Base-by-base conservation (phyloP, 2,329 filamentous ascomycete genomes). In the Xylaria sp. region DNA sequence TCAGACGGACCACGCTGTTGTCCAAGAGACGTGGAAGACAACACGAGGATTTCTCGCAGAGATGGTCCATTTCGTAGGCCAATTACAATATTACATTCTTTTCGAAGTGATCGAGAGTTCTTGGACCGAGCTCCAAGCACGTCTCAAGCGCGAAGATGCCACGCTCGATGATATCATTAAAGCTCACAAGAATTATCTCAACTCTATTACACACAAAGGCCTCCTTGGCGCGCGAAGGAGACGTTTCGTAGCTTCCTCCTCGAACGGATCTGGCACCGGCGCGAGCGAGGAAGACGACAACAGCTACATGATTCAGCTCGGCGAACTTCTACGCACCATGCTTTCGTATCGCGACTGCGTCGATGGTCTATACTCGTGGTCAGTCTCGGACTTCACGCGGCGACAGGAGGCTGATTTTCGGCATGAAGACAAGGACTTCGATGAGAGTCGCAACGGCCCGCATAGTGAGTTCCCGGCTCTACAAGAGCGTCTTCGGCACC, bases 21-120 rank as follows among this genome's bases (percentile, higher is more conserved):
- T 97, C 27, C 88, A 88, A 32, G 84, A 90, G 68, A 92, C 95
- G 61, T 99, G 96, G 96, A 98, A 97, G 78, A 89, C 87, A 14
- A 97, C 94, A 4, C 88, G 95, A 65, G 96, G 94, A 67, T 90
- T 91, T 19, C 89, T 98, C 45, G 94, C 95, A 12, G 97, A 99
- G 80, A 99, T 99, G 96, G 93, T 98, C 17, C 97, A 99, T 79
- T 98, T 99, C 77, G 91, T 98, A 76, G 93, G 93, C 71, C 96
- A 99, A 81, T 86, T 99, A 14, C 96, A 99, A 80, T 98, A 98
- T 82, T 99, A 99, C 79, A 98, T 99, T 73, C 86, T 99, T 9
- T 99, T 98, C 77, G 96, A 99, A 80, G 96, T 99, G 73, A 98
- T 99, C 74, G 96, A 99, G 80, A 92, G 93, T 42, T 96, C 93